These are phyloP conservation scores for Polytrichum commune DNA, from an alignment of 225 moss, liverwort and hornwort species.

Conservation along the genomic window DNA sequence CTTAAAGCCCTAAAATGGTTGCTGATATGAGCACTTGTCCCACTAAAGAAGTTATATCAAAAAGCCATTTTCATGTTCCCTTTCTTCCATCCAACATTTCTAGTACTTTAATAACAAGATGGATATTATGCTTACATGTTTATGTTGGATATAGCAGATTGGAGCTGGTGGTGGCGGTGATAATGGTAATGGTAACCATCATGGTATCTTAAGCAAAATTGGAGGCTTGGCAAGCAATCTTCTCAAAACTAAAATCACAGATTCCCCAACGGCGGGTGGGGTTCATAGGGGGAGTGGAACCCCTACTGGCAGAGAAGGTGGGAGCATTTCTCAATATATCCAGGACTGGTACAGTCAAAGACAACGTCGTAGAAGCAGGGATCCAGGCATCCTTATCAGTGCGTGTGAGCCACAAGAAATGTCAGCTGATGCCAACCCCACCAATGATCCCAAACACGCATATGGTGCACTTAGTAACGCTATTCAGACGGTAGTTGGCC, in stretches of 20 bases:
- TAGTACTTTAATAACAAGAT: no score
- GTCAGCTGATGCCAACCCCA: constrained; percentile 69
- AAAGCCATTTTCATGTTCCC: no score
- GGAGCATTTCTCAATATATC: no score
- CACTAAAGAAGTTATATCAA: no score
- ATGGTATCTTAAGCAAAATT: constrained; percentile 27
- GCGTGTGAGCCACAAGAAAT: constrained; percentile 50
- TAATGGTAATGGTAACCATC: constrained; percentile 14
- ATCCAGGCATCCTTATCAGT: constrained; percentile 54
- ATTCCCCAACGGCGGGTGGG: constrained; percentile 8
- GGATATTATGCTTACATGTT: no score
- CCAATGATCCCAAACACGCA: constrained; percentile 43
- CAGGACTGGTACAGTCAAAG: no score
- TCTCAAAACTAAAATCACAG: constrained; percentile 24
- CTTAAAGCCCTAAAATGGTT: no score
- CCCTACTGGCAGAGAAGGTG: constrained; percentile 9
- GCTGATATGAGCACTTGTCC: no score
- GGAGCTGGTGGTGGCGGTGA: neutral
- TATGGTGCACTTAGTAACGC: constrained; percentile 70
- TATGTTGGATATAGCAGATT: neutral
- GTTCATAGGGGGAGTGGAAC: constrained; percentile 6
- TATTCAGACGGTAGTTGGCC: constrained; percentile 45
- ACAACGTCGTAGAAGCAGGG: neutral
- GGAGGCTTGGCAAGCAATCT: constrained; percentile 34
- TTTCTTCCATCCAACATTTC: no score